Evolutionary conservation across 164 flowering plant species (phyloP).

Genomic region (Piper betle): DNA sequence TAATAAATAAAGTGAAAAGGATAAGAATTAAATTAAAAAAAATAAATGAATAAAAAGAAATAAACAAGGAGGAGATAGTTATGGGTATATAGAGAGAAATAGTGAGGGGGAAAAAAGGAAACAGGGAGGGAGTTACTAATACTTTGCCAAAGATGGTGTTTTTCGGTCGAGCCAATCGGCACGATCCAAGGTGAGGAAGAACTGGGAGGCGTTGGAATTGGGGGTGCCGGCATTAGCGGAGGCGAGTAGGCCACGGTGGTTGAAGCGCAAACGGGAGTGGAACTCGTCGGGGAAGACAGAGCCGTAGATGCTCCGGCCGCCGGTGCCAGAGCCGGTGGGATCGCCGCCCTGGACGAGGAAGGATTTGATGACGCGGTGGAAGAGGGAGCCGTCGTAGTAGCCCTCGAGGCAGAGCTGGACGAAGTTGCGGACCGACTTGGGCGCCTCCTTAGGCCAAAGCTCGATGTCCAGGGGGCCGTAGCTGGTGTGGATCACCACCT

Average conservation of each 20-base stretch:
- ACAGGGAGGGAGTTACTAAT: not conserved
- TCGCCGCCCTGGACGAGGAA: slow-evolving; percentile 92
- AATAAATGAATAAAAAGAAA: too few relatives aligned
- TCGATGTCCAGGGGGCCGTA: slow-evolving; percentile 85
- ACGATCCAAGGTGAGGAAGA: slow-evolving; percentile 76
- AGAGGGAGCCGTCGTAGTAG: slow-evolving; percentile 74
- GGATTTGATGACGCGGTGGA: slow-evolving; percentile 80
- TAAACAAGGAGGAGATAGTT: too few relatives aligned
- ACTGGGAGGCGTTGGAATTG: slow-evolving; percentile 91
- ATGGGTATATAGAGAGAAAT: too few relatives aligned
- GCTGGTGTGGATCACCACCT: slow-evolving; percentile 66
- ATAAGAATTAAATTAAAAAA: too few relatives aligned
- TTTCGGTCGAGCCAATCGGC: slow-evolving; percentile 89
- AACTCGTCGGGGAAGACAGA: slow-evolving; percentile 62
- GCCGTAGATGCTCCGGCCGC: slow-evolving; percentile 93
- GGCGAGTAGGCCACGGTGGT: slow-evolving; percentile 86
- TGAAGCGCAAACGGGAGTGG: slow-evolving; percentile 85
- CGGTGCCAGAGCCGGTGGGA: slow-evolving; percentile 82
- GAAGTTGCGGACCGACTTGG: slow-evolving; percentile 84
- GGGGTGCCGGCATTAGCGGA: slow-evolving; percentile 79
- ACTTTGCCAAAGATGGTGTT: slow-evolving; percentile 98
- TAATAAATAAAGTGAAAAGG: not conserved
- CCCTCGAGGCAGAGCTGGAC: slow-evolving; percentile 93
- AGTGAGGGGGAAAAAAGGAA: not conserved
- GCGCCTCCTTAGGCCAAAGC: slow-evolving; percentile 98